phyloP scores from a whole-genome alignment of 106 monocot species.

The Allium sativum region DNA sequence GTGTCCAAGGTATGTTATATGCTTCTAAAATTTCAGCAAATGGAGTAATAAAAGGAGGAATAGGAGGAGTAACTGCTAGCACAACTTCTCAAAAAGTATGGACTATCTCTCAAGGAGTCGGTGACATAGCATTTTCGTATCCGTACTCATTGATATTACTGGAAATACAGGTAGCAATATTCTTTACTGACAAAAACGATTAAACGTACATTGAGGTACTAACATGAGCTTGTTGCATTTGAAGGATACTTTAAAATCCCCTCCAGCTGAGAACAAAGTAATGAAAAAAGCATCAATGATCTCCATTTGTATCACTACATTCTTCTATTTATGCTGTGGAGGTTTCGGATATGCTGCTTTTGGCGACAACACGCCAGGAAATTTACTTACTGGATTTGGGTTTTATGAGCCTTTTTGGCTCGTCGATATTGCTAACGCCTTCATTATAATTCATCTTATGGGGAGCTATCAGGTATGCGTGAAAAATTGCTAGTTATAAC shows the following conservation, averaged over 20 bases:
- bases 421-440: constrained; percentile 70
- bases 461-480: constrained; percentile 75
- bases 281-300: constrained; percentile 73
- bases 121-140: constrained; percentile 80
- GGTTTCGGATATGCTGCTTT: constrained; percentile 88
- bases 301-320: constrained; percentile 56
- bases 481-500: too few species aligned
- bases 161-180: constrained; percentile 57
- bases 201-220: neutral
- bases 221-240: neutral
- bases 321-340: constrained; percentile 90
- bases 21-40: constrained; percentile 24
- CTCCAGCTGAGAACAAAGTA: constrained; percentile 63
- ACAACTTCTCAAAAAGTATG: constrained; percentile 57
- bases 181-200: neutral
- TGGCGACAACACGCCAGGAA: constrained; percentile 73
- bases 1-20: neutral
- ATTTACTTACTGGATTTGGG: constrained; percentile 78
- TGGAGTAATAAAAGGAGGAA: constrained; percentile 49
- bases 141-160: constrained; percentile 66
- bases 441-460: constrained; percentile 66
- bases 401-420: constrained; percentile 94
- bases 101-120: constrained; percentile 69
- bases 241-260: constrained; percentile 74
- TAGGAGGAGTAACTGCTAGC: constrained; percentile 35